Base-by-base conservation (phyloP, 805 yeast species). In the Diddensiella transvaalensis region DNA sequence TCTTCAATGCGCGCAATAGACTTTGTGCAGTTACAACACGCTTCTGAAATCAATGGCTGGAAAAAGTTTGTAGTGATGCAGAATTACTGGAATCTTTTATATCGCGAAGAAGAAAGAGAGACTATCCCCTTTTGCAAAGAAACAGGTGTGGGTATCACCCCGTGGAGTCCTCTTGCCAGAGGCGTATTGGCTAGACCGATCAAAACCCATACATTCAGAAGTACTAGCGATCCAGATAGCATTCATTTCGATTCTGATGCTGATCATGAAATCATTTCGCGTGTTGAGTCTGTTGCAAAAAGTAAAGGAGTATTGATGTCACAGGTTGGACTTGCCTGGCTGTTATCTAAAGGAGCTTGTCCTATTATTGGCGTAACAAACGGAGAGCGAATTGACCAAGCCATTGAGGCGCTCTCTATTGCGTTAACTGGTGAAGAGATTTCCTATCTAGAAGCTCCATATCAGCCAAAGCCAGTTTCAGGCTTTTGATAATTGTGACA, bases 91-190 rank as follows among this genome's bases (percentile, higher is more conserved):
- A 80, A 79, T 55, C 65, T 82, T 52, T 43, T 79, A 2, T 68
- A 76, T 53, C 67, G 86, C 13, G 85, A 80, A 56, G 85, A 81
- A 47, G 86, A 82, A 60, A 64, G 79, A 15, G 86, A 82, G 59
- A 66, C 79, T 72, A 75, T 72, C 50, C 78, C 76, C 23, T 82
- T 66, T 59, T 77, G 83, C 52, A 63, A 73, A 19, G 67, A 65
- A 41, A 73, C 73, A 11, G 74, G 75, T 8, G 75, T 82, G 35
- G 83, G 80, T 1, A 48, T 79, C 13, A 70, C 78, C 44, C 85
- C 85, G 6, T 82, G 79, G 78, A 74, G 80, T 4, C 84, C 85
- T 33, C 63, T 70, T 48, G 81, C 80, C 4, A 63, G 76, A 50
- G 85, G 85, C 5, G 24, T 75, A 1, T 65, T 81, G 39, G 70